Conservation (phyloP, 371 early-diverging fungal species). For the Chytridiales sp. region DNA sequence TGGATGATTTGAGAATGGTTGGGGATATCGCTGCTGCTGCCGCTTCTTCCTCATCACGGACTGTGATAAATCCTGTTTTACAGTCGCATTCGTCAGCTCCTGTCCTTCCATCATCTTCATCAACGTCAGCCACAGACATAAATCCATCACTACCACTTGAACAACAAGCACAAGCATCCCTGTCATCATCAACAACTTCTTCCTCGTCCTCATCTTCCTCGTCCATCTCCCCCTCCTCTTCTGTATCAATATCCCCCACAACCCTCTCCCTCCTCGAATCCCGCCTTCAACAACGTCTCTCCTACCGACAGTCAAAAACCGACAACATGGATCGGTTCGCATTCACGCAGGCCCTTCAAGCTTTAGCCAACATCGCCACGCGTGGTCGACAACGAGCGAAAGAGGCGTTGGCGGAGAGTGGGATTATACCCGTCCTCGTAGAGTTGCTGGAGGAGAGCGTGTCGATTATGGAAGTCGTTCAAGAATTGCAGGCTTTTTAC, state of each 20-base stretch:
- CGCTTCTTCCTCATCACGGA: not conserved
- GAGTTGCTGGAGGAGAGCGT: slow-evolving; percentile 65
- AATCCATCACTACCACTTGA: too few species aligned
- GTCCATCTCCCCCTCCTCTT: not conserved
- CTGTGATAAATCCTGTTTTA: not conserved
- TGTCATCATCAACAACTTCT: too few species aligned
- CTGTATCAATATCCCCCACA: too few species aligned
- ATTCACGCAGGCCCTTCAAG: slow-evolving; percentile 68
- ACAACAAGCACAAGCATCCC: too few species aligned
- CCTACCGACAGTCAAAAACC: slow-evolving; percentile 45
- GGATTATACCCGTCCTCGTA: slow-evolving; percentile 75
- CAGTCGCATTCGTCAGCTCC: not conserved
- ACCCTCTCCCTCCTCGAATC: too few species aligned
- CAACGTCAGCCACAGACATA: too few species aligned
- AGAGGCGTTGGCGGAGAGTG: slow-evolving; percentile 80
- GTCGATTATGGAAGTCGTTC: slow-evolving; percentile 22
- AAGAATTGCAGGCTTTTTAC: slow-evolving; percentile 10
- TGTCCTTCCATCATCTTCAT: too few species aligned
- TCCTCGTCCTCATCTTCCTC: too few species aligned
- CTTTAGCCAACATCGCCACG: slow-evolving; percentile 82
- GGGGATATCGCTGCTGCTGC: not conserved
- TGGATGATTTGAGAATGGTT: not conserved
- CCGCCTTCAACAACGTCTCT: not conserved
- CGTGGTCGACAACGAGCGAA: slow-evolving; percentile 79
- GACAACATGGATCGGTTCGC: slow-evolving; percentile 63